Percentiles rank a stretch among this genome's conserved stretches.
phyloP scores from a whole-genome alignment of 78 protist genomes.

The Isochrysis galbana region DNA sequence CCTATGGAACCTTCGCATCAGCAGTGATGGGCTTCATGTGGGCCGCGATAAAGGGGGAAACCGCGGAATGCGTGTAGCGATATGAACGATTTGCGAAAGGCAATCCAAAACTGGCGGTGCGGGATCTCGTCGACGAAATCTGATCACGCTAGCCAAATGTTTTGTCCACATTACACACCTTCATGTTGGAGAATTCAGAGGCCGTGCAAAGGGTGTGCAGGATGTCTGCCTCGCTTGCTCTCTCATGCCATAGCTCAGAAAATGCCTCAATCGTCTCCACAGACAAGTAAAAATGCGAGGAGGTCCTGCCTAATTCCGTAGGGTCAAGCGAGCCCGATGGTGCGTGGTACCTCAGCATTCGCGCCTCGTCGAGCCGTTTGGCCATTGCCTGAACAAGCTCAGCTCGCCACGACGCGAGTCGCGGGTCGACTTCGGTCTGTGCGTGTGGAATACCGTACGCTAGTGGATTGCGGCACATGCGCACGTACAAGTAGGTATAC shows the following conservation, averaged over 20 bases:
- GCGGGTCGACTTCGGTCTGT: conserved; percentile 31
- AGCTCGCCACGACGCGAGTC: background rate
- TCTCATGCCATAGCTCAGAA: background rate
- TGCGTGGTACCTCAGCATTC: background rate
- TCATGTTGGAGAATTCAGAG: conserved; percentile 82
- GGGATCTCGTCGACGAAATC: no score
- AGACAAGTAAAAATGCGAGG: conserved; percentile 91
- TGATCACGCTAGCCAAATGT: no score
- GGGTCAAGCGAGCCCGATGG: background rate
- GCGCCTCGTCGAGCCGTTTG: background rate
- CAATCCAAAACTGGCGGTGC: no score
- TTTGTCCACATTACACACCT: no score
- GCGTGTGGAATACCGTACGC: conserved; percentile 80
- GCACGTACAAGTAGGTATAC: conserved; percentile 90
- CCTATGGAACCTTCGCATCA: no score
- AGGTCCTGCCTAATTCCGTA: conserved; percentile 78
- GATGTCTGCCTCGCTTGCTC: conserved; percentile 71
- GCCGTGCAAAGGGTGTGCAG: conserved; percentile 66
- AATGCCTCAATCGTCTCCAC: conserved; percentile 70
- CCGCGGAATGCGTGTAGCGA: no score
- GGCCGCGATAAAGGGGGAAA: no score
- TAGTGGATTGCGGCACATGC: conserved; percentile 91
- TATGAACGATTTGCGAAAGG: no score
- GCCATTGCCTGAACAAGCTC: background rate
- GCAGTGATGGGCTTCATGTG: no score